Evolutionary conservation across 176 grass and related monocot genomes (phyloP).

Genomic region (Miscanthus lutarioriparius): DNA sequence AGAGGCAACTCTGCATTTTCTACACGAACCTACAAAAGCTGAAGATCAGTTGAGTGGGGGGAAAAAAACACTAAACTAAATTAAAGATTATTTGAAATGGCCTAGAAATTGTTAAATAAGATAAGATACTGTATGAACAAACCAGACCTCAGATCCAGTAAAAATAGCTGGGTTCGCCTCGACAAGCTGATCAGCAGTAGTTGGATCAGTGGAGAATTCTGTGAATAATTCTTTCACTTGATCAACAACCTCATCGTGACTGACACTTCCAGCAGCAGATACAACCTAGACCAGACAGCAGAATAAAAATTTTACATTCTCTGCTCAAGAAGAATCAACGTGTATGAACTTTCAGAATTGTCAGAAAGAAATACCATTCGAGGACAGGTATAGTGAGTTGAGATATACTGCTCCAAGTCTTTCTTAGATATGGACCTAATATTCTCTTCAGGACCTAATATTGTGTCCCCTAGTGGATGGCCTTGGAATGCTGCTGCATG

Average conservation of each 20-base stretch:
- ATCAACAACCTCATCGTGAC: constrained; percentile 86
- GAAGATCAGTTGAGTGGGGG: neutral
- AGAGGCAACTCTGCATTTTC: constrained; percentile 55
- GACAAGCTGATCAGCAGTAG: constrained; percentile 82
- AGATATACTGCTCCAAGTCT: constrained; percentile 85
- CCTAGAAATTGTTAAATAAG: constrained; percentile 18
- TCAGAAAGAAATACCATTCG: constrained; percentile 65
- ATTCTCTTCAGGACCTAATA: constrained; percentile 91
- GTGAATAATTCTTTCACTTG: constrained; percentile 74
- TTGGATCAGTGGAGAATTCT: constrained; percentile 81
- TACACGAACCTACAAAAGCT: constrained; percentile 62
- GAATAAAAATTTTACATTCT: neutral
- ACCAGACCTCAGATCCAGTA: constrained; percentile 76
- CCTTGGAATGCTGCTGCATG: constrained; percentile 81
- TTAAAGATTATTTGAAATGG: constrained; percentile 34
- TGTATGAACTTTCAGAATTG: constrained; percentile 16
- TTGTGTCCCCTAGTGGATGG: constrained; percentile 89
- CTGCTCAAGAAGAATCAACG: neutral
- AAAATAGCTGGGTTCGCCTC: constrained; percentile 78
- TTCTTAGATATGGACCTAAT: constrained; percentile 67
- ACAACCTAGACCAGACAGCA: constrained; percentile 63
- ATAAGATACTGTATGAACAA: constrained; percentile 32
- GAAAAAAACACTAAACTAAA: constrained; percentile 5
- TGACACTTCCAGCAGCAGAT: constrained; percentile 84
- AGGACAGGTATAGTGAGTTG: constrained; percentile 87